A percentile compares a stretch with the other conserved stretches of the same genome.
Conservation (phyloP, 345 rosid species). For the Triadica sebifera region DNA sequence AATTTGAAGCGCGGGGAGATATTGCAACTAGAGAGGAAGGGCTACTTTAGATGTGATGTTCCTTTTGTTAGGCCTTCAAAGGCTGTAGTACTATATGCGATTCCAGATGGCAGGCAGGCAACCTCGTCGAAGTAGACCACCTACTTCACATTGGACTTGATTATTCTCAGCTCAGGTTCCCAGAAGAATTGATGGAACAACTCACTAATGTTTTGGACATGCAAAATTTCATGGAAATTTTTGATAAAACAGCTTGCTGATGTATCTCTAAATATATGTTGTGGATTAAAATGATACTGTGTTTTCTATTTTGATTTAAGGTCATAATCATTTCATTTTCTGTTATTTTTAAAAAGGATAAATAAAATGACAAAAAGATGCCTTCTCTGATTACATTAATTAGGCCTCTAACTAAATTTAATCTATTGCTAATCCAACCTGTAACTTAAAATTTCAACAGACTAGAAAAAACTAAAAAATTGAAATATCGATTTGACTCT, state of each 20-base stretch:
- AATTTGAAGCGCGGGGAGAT: slow-evolving; percentile 63
- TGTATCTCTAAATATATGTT: neutral
- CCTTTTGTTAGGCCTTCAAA: slow-evolving; percentile 66
- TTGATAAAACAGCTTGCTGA: neutral
- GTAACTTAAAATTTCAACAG: neutral
- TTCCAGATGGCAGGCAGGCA: slow-evolving; percentile 79
- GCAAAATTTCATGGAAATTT: slow-evolving; percentile 2
- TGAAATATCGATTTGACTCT: too few relatives aligned
- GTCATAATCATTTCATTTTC: neutral
- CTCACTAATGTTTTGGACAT: neutral
- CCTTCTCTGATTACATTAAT: neutral
- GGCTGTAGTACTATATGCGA: slow-evolving; percentile 67
- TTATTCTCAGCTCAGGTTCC: neutral
- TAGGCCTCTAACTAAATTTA: neutral
- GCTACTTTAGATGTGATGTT: slow-evolving; percentile 83
- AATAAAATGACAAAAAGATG: neutral
- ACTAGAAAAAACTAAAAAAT: too few relatives aligned
- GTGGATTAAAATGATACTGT: neutral
- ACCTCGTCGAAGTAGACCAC: slow-evolving; percentile 31
- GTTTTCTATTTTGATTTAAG: neutral
- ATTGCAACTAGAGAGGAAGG: slow-evolving; percentile 92
- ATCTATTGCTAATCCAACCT: neutral
- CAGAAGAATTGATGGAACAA: neutral
- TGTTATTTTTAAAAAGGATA: too few relatives aligned
- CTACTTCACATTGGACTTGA: neutral